Percentiles rank a stretch among this genome's conserved stretches.
Evolutionary conservation across 441 rosid genomes (phyloP).

Genomic region (Populus tomentosa): DNA sequence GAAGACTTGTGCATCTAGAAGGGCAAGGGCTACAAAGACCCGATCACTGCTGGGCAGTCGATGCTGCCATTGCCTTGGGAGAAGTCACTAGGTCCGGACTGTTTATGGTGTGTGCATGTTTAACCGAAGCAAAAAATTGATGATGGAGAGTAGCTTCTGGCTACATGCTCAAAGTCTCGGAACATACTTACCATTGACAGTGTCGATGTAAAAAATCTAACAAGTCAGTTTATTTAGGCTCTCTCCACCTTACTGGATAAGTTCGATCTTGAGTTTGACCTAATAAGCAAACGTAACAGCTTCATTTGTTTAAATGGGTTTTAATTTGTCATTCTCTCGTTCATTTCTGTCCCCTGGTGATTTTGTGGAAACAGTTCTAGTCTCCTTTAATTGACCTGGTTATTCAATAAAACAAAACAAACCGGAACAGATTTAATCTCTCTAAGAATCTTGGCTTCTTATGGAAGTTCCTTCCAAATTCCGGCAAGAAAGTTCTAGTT

Average conservation of each 20-base stretch:
- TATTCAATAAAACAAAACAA: too few relatives aligned
- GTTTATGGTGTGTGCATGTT: neutral
- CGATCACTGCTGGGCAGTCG: neutral
- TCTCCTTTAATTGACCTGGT: neutral
- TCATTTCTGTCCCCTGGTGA: neutral
- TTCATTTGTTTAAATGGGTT: neutral
- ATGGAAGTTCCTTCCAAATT: too few relatives aligned
- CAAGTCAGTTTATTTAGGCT: neutral
- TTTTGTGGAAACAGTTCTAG: neutral
- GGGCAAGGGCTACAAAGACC: constrained; percentile 4
- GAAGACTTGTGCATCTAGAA: constrained; percentile 5
- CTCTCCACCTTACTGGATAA: neutral
- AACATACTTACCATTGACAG: constrained; percentile 15
- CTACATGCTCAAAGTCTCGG: neutral
- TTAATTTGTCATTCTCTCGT: neutral
- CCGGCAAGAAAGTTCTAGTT: too few relatives aligned
- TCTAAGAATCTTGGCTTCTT: too few relatives aligned
- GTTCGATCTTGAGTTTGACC: neutral
- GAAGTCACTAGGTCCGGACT: neutral
- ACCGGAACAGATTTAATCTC: too few relatives aligned
- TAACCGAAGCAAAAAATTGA: neutral
- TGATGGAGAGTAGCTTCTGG: constrained; percentile 13
- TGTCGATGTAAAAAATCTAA: constrained; percentile 6
- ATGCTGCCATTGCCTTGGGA: neutral
- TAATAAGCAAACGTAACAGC: constrained; percentile 6